phyloP scores from a whole-genome alignment of 2,329 filamentous ascomycete genomes.

The Fusarium heterosporum region DNA sequence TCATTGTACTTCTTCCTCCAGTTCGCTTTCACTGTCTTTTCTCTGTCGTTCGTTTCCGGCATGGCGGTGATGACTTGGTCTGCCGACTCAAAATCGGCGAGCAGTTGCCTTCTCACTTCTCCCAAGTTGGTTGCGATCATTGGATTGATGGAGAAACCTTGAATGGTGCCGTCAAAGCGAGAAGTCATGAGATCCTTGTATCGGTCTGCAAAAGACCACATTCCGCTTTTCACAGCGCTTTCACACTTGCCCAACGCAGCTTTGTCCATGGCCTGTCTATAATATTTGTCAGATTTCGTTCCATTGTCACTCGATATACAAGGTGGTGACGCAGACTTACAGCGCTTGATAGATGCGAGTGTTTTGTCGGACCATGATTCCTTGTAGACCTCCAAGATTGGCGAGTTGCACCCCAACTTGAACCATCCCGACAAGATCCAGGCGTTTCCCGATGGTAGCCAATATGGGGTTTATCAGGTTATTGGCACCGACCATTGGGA shows the following conservation, averaged over 20 bases:
- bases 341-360: not conserved
- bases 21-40: not conserved
- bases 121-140: not conserved
- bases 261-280: not conserved
- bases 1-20: not conserved
- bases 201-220: not conserved
- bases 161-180: not conserved
- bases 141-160: not conserved
- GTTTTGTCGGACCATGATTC: not conserved
- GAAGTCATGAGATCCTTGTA: not conserved
- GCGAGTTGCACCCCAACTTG: not conserved
- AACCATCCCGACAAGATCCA: not conserved
- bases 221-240: not conserved
- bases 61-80: not conserved
- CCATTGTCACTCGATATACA: too few relatives aligned
- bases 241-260: not conserved
- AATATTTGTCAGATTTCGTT: not conserved
- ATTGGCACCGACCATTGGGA: not conserved
- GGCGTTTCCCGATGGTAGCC: not conserved
- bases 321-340: not conserved
- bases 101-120: too few relatives aligned
- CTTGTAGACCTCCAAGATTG: not conserved
- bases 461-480: not conserved
- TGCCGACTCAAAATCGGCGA: not conserved
- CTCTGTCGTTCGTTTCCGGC: not conserved